phyloP scores from a whole-genome alignment of 352 stramenopile species.

The Globisporangium nunn region DNA sequence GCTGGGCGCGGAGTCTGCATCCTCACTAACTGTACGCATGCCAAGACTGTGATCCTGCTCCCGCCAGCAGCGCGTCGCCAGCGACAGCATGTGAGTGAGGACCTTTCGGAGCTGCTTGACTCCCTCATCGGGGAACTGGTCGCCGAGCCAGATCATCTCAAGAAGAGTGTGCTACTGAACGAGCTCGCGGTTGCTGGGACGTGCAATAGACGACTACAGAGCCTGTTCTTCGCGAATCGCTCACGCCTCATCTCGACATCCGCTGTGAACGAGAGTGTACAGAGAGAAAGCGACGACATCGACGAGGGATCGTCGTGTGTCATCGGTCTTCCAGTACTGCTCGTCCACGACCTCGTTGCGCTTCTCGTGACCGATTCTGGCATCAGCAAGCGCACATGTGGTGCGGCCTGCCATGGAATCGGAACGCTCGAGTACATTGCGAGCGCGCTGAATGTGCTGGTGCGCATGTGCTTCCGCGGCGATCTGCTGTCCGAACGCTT shows the following conservation, averaged over 20 bases:
- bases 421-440: slow-evolving; percentile 21
- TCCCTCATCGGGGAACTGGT: slow-evolving; percentile 27
- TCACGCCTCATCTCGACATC: slow-evolving; percentile 7
- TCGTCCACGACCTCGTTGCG: slow-evolving; percentile 27
- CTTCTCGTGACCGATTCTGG: slow-evolving; percentile 2
- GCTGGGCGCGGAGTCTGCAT: not conserved
- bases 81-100: slow-evolving; percentile 11
- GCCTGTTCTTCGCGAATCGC: slow-evolving; percentile 48
- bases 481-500: slow-evolving; percentile 16
- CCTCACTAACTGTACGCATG: not conserved
- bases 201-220: slow-evolving; percentile 25
- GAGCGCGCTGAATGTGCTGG: slow-evolving; percentile 18
- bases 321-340: slow-evolving; percentile 20
- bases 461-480: slow-evolving; percentile 18
- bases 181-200: slow-evolving; percentile 36
- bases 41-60: slow-evolving; percentile 7
- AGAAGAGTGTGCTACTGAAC: slow-evolving; percentile 27
- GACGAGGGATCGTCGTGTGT: not conserved
- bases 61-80: slow-evolving; percentile 1
- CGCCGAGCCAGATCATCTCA: slow-evolving; percentile 5
- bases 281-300: slow-evolving; percentile 1
- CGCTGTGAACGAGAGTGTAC: not conserved
- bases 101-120: slow-evolving; percentile 27
- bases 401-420: slow-evolving; percentile 2
- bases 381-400: slow-evolving; percentile 8